Base-by-base conservation (phyloP, 768 basidiomycete species). In the Suillus plorans region DNA sequence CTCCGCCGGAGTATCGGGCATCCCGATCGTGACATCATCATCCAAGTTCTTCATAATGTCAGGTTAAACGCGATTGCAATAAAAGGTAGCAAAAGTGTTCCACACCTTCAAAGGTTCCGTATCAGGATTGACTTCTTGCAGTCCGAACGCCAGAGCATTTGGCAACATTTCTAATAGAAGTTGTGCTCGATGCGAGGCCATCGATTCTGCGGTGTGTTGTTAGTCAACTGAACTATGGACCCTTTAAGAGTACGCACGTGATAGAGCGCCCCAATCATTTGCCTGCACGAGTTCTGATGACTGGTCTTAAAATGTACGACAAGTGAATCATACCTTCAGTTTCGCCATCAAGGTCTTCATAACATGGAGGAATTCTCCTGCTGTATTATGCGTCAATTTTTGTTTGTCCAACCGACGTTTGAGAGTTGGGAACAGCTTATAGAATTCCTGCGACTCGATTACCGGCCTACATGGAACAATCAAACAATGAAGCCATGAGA, bases 301-400 rank as follows among this genome's bases (percentile, higher is more conserved):
- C 31, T 31, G 59, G 4, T 37, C 31, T 49, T 18, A 14, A 18
- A 16, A n/a, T 41, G 39, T 14, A 31, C 20, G 5, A 5, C 62
- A 4, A 18, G 61, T 0, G 2, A 62, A 14, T 36, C 62, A 64
- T 56, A 85, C 87, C 80, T 88, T 89, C 49, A 89, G 69, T 63
- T 89, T 89, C 13, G 87, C 87, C 87, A 89, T 89, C 50, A 89
- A 66, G 0, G 85, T 85, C 71, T 89, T 89, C 69, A 89, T 75
- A 3, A 82, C 78, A 47, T 82, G 81, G 5, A 88, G 73, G 68
- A 89, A 89, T 63, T 84, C 80, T 20, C 82, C 83, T 0, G 84
- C 87, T 0, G 80, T 77, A 0, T 71, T 73, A 67, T 88, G 86
- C 0, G 86, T 85, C 4, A 82, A 60, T 5, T 68, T 64, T 65